Evolutionary conservation across 2,329 filamentous ascomycete genomes (phyloP), one percentile per base, ranked within the genome.

Genomic region (Ceratocystis huliohia): DNA sequence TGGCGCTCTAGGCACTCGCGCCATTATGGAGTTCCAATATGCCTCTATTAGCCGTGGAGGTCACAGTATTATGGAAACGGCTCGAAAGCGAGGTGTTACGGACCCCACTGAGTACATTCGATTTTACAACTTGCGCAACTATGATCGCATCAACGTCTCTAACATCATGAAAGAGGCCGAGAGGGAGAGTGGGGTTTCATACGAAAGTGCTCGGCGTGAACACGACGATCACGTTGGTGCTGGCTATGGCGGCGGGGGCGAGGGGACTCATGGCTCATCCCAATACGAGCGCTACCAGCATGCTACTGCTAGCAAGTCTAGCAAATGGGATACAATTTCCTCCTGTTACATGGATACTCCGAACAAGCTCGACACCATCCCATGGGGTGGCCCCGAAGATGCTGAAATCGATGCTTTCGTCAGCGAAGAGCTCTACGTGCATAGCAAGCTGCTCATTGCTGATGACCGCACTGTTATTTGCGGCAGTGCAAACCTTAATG

Each of bases 1-100:
- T 64, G 86, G 83, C 25, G 85, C 87, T 7, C 78, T 93, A 1
- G 88, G 88, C 25, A 94, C 89, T 0, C 81, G 90, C 45, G 90
- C 89, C 4, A 93, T 95, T 72, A 92, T 94, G 88, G 89, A 94
- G 73, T 93, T 88, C 74, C 89, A 94, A 73, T 93, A 94, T 76
- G 80, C 84, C 72, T 88, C 84, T 64, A 94, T 94, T 76, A 88
- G 84, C 74, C 84, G 89, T 45, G 88, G 88, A 41, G 88, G 88
- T 2, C 77, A 89, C 73, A 88, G 85, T 67, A 94, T 95, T 73
- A 86, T 92, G 72, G 88, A 92, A 74, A 80, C 80, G 59, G 81
- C 92, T 64, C 78, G 79, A 20, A 81, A 82, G 41, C 88, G 88
- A 2, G 89, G 89, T 7, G 80, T 91, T 63, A 80, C 77, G 1